Conservation (phyloP, 2,329 filamentous ascomycete species). For the Geoglossum cookeanum region DNA sequence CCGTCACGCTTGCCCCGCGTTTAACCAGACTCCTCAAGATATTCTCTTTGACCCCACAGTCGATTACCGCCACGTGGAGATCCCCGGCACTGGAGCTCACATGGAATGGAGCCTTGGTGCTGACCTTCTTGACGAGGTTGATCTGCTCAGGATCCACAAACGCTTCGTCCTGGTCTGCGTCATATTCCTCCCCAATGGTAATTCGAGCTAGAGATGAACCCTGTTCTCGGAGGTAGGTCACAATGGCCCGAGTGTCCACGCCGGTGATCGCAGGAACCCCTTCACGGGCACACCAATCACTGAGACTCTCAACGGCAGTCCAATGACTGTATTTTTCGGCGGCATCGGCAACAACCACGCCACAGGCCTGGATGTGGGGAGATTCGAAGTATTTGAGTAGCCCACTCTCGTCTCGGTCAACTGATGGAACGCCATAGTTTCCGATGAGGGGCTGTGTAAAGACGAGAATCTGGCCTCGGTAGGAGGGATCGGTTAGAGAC, state of each 20-base stretch:
- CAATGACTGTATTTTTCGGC: conserved; percentile 92
- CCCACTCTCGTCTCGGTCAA: conserved; percentile 66
- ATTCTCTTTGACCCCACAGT: conserved; percentile 99
- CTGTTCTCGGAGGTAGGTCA: conserved; percentile 87
- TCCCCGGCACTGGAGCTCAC: conserved; percentile 67
- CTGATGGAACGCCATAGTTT: conserved; percentile 93
- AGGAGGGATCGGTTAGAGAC: conserved; percentile 52
- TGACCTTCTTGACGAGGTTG: conserved; percentile 89
- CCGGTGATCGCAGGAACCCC: conserved; percentile 91
- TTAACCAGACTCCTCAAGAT: conserved; percentile 86
- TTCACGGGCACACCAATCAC: conserved; percentile 89
- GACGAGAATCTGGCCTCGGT: conserved; percentile 81
- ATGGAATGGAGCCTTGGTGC: conserved; percentile 95
- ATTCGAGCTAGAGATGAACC: conserved; percentile 91
- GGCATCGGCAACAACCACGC: conserved; percentile 88
- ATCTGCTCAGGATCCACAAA: conserved; percentile 91
- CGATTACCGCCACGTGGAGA: conserved; percentile 83
- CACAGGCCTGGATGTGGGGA: conserved; percentile 88
- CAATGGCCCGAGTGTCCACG: conserved; percentile 90
- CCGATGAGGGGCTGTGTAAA: conserved; percentile 96
- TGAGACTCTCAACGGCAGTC: conserved; percentile 89
- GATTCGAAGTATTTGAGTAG: conserved; percentile 97
- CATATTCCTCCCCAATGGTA: conserved; percentile 91
- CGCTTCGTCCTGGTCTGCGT: conserved; percentile 92
- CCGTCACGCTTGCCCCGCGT: conserved; percentile 80